phyloP scores from a whole-genome alignment of 2,329 filamentous ascomycete genomes.

The Trichoderma breve region DNA sequence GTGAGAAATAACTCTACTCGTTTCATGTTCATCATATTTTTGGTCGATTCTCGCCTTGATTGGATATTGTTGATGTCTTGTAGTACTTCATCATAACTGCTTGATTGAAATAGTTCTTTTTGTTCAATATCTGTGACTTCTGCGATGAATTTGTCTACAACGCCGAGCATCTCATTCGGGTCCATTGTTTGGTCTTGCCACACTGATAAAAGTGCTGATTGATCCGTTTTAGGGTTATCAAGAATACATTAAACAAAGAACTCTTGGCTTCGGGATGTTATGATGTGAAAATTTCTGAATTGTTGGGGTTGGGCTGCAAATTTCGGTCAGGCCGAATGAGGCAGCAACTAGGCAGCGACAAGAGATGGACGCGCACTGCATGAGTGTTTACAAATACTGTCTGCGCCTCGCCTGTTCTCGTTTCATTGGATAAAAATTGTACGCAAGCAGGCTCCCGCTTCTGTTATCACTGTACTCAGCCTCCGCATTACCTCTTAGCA shows the following conservation, averaged over 20 bases:
- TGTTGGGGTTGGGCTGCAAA: not conserved
- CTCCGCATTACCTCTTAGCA: not conserved
- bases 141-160: not conserved
- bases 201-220: not conserved
- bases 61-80: not conserved
- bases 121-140: not conserved
- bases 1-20: not conserved
- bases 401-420: not conserved
- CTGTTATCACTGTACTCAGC: not conserved
- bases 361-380: not conserved
- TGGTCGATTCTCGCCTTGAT: not conserved
- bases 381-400: not conserved
- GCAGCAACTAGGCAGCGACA: not conserved
- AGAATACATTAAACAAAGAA: not conserved
- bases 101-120: not conserved
- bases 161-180: not conserved
- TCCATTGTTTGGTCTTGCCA: not conserved
- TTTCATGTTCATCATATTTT: conserved; percentile 5
- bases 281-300: not conserved
- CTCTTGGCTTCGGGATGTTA: not conserved
- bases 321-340: not conserved
- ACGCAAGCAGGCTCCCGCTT: not conserved
- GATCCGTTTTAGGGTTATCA: not conserved
- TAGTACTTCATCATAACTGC: not conserved
- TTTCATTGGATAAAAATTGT: not conserved